A percentile compares a stretch with the other conserved stretches of the same genome.
Conservation (phyloP, 192 early-diverging fungal species). For the Diversispora eburnea region DNA sequence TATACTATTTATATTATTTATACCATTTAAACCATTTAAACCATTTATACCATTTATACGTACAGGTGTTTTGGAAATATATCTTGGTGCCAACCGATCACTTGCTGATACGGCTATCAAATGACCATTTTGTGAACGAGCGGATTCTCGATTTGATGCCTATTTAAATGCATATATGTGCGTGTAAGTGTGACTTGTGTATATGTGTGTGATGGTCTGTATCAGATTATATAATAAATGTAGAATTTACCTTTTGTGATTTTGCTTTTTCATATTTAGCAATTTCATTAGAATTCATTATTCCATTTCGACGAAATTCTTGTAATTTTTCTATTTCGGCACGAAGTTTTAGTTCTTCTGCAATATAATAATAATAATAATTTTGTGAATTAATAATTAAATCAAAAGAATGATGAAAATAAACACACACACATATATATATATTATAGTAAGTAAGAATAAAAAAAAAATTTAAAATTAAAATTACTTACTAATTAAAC, state of each 20-base stretch:
- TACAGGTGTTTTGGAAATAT: not conserved
- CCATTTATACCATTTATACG: slow-evolving; percentile 14
- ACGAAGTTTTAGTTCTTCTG: slow-evolving; percentile 5
- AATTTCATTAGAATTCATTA: slow-evolving; percentile 5
- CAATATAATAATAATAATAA: not conserved
- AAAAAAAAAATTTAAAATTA: not conserved
- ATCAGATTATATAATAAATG: not conserved
- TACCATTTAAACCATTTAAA: too few species aligned
- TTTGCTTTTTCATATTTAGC: slow-evolving; percentile 17
- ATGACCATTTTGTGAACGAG: slow-evolving; percentile 1
- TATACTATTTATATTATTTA: too few species aligned
- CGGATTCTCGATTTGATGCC: slow-evolving; percentile 17
- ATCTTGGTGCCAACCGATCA: slow-evolving; percentile 17
- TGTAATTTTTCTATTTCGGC: slow-evolving; percentile 22
- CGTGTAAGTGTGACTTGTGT: too few species aligned
- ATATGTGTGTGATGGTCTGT: too few species aligned
- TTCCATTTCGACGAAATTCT: slow-evolving; percentile 26
- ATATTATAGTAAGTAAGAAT: not conserved
- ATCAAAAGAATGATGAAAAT: too few species aligned
- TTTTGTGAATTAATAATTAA: not conserved
- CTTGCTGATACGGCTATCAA: not conserved
- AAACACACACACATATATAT: too few species aligned
- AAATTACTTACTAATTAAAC: slow-evolving; percentile 5
- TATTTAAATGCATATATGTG: not conserved
- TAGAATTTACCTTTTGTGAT: slow-evolving; percentile 10